phyloP scores from a whole-genome alignment of 1,139 yeast genomes.

The Spencermartinsiella ligniputridi region DNA sequence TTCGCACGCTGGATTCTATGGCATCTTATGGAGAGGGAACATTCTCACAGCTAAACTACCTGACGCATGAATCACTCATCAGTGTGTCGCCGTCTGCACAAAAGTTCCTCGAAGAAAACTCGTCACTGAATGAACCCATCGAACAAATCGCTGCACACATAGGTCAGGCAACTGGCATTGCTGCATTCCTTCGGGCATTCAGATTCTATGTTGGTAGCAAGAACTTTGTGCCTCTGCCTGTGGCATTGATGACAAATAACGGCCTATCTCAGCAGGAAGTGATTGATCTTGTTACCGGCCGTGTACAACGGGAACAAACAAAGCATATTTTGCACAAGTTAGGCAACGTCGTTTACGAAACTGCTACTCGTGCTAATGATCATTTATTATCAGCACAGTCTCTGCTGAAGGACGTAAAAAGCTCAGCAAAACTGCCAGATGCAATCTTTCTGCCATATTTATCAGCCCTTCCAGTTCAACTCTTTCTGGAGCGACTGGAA shows the following conservation, averaged over 20 bases:
- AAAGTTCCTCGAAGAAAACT: conserved; percentile 45
- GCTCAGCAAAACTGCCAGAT: conserved; percentile 50
- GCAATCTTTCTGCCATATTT: conserved; percentile 61
- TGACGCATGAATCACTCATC: conserved; percentile 57
- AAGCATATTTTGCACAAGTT: conserved; percentile 35
- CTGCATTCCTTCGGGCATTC: conserved; percentile 60
- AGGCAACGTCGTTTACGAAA: conserved; percentile 60
- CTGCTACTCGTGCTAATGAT: conserved; percentile 75
- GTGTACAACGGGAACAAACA: background rate
- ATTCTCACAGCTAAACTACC: conserved; percentile 66
- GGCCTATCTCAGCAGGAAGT: conserved; percentile 63
- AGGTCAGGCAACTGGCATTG: conserved; percentile 77
- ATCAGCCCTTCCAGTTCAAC: conserved; percentile 60
- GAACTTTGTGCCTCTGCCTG: conserved; percentile 52
- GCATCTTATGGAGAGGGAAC: conserved; percentile 82
- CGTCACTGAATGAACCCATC: conserved; percentile 38
- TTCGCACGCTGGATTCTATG: conserved; percentile 52
- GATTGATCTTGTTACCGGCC: conserved; percentile 15
- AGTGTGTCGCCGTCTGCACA: conserved; percentile 60
- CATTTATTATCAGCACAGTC: conserved; percentile 65
- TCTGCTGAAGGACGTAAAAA: conserved; percentile 42
- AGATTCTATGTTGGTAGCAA: conserved; percentile 52
- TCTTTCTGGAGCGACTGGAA: conserved; percentile 60
- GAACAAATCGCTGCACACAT: conserved; percentile 71
- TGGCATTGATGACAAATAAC: conserved; percentile 52